Percentiles rank a stretch among this genome's conserved stretches.
phyloP scores from a whole-genome alignment of 768 basidiomycete genomes.

The Chlorophyllum brunneum region DNA sequence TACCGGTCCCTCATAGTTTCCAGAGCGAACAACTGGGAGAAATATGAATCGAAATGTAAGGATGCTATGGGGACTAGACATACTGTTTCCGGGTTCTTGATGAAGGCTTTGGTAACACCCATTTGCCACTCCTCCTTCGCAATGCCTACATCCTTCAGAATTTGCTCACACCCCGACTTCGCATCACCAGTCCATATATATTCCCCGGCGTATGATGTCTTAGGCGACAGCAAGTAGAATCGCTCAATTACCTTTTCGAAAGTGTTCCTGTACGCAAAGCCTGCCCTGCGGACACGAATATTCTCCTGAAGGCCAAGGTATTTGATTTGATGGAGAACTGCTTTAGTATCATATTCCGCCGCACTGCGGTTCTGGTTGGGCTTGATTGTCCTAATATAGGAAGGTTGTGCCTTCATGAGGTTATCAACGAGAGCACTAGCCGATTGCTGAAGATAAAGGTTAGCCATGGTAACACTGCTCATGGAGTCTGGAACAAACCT shows the following conservation, averaged over 20 bases:
- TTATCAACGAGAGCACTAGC: constrained; percentile 96
- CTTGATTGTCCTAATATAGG: constrained; percentile 99
- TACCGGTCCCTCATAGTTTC: constrained; percentile 99
- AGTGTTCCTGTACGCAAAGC: constrained; percentile 97
- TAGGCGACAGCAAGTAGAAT: constrained; percentile 92
- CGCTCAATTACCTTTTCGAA: constrained; percentile 99
- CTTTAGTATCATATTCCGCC: constrained; percentile 90
- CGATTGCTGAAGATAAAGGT: constrained; percentile 55
- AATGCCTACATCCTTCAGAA: constrained; percentile 93
- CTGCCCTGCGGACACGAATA: constrained; percentile 93
- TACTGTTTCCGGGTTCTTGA: constrained; percentile 98
- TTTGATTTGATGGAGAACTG: constrained; percentile 97
- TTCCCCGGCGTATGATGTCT: constrained; percentile 97
- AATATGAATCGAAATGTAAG: constrained; percentile 9
- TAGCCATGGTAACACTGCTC: not conserved
- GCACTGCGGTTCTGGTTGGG: constrained; percentile 95
- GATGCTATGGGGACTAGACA: constrained; percentile 19
- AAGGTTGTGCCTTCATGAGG: constrained; percentile 94
- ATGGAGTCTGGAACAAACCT: constrained; percentile 42
- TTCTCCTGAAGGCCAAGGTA: constrained; percentile 99
- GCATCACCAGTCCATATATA: constrained; percentile 95
- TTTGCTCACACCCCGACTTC: constrained; percentile 87
- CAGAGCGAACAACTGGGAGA: constrained; percentile 81
- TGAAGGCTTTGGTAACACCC: constrained; percentile 98
- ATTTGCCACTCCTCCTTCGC: constrained; percentile 99